Evolutionary conservation across 805 yeast species (phyloP).

Genomic region (Candida namnaoensis): DNA sequence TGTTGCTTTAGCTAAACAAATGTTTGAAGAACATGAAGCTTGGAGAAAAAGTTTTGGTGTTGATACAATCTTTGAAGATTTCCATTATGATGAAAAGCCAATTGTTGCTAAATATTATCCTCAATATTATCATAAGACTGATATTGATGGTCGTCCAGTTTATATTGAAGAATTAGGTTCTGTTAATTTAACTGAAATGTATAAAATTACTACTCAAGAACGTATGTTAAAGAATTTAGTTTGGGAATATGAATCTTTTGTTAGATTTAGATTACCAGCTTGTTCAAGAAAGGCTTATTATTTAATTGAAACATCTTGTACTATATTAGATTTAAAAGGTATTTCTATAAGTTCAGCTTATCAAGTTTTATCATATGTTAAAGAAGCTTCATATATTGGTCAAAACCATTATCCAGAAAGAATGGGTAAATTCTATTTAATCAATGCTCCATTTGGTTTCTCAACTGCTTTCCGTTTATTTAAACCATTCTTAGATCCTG

Average conservation of each 20-base stretch:
- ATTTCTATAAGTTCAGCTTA: constrained; percentile 79
- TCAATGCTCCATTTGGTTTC: constrained; percentile 97
- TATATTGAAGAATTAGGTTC: constrained; percentile 91
- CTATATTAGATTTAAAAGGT: constrained; percentile 91
- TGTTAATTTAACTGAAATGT: constrained; percentile 85
- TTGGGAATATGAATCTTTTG: constrained; percentile 95
- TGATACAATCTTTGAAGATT: constrained; percentile 78
- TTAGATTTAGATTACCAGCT: constrained; percentile 80
- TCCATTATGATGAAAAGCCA: constrained; percentile 90
- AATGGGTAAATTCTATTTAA: constrained; percentile 95
- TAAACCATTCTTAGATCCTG: constrained; percentile 95
- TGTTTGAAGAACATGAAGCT: constrained; percentile 81
- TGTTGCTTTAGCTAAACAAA: constrained; percentile 62
- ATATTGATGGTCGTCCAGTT: constrained; percentile 93
- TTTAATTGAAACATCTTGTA: constrained; percentile 92
- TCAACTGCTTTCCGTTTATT: constrained; percentile 86
- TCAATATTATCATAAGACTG: constrained; percentile 95
- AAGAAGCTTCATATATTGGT: constrained; percentile 89
- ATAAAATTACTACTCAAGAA: constrained; percentile 89
- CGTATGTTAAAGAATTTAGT: constrained; percentile 93
- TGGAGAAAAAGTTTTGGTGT: constrained; percentile 90
- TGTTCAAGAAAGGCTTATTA: constrained; percentile 76
- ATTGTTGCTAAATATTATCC: constrained; percentile 86
- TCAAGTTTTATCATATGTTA: constrained; percentile 79
- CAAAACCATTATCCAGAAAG: constrained; percentile 98